A percentile compares a stretch with the other conserved stretches of the same genome.
phyloP scores from a whole-genome alignment of 139 green algal species.

The Closterium sp. region DNA sequence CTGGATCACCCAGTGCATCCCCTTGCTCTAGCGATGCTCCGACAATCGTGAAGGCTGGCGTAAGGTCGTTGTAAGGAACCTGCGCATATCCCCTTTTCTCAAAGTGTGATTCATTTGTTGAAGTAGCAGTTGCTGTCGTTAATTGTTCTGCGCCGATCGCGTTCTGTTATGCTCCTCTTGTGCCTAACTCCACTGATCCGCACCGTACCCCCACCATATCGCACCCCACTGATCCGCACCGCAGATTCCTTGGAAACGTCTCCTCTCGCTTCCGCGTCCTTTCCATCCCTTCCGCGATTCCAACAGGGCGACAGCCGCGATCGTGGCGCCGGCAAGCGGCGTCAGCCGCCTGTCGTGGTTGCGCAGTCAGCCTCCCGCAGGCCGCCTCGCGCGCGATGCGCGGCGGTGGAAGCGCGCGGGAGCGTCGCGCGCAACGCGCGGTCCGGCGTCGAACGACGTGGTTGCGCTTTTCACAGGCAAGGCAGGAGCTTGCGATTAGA shows the following conservation, averaged over 20 bases:
- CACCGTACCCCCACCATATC: not conserved
- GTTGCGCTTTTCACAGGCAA: not conserved
- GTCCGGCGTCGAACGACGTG: not conserved
- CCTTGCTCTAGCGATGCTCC: not conserved
- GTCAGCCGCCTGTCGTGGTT: not conserved
- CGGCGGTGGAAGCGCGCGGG: not conserved
- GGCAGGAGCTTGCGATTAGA: not conserved
- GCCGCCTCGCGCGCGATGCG: not conserved
- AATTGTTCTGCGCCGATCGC: not conserved
- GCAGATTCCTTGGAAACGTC: not conserved
- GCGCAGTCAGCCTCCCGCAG: not conserved
- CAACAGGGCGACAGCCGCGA: not conserved
- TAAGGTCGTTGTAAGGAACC: not conserved
- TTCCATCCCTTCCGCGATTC: not conserved
- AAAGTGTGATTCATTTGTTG: not conserved
- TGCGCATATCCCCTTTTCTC: not conserved
- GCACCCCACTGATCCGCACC: not conserved
- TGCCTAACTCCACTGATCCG: not conserved
- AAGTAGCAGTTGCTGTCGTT: not conserved
- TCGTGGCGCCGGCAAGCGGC: not conserved
- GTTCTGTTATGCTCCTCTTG: not conserved
- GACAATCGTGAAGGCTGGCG: not conserved
- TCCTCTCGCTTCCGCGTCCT: not conserved
- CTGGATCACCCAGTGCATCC: not conserved
- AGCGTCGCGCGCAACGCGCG: not conserved